These are phyloP conservation scores for Aspergillus sp. DNA, from an alignment of 2,329 filamentous ascomycete genomes.

Conservation along the genomic window DNA sequence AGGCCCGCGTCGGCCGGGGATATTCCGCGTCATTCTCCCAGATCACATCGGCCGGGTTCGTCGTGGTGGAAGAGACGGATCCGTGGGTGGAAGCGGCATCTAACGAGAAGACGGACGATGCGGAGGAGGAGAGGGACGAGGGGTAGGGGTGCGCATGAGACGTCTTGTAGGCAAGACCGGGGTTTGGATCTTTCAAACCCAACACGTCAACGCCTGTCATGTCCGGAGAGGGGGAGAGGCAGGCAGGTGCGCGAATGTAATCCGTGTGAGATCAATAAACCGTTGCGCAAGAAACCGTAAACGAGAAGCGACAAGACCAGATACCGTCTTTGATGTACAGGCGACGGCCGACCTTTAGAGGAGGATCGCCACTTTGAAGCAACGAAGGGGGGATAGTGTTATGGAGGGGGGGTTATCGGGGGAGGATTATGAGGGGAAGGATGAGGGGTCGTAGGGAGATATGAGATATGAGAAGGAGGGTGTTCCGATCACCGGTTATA, in stretches of 20 bases:
- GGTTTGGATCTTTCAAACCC: slow-evolving; percentile 40
- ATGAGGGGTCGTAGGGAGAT: not conserved
- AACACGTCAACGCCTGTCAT: slow-evolving; percentile 46
- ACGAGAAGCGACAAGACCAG: slow-evolving; percentile 28
- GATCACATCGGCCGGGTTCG: slow-evolving; percentile 56
- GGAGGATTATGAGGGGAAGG: not conserved
- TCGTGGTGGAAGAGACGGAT: slow-evolving; percentile 67
- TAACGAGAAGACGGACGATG: slow-evolving; percentile 75
- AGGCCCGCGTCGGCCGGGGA: slow-evolving; percentile 22
- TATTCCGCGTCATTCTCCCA: slow-evolving; percentile 42
- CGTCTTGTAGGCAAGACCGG: slow-evolving; percentile 34
- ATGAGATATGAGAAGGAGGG: slow-evolving; percentile 4
- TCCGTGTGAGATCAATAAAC: slow-evolving; percentile 21
- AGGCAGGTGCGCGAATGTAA: not conserved
- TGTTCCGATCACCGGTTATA: slow-evolving; percentile 25
- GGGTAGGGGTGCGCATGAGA: slow-evolving; percentile 58
- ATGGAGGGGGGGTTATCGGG: not conserved
- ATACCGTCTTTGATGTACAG: slow-evolving; percentile 28
- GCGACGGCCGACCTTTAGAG: slow-evolving; percentile 31
- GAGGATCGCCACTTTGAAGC: slow-evolving; percentile 21
- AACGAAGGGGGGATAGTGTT: slow-evolving; percentile 5
- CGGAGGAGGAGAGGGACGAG: slow-evolving; percentile 69
- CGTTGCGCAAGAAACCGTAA: slow-evolving; percentile 31
- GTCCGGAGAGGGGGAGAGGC: slow-evolving; percentile 25
- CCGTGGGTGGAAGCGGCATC: slow-evolving; percentile 62